Evolutionary conservation across 164 flowering plant species (phyloP).

Genomic region (Malania oleifera): DNA sequence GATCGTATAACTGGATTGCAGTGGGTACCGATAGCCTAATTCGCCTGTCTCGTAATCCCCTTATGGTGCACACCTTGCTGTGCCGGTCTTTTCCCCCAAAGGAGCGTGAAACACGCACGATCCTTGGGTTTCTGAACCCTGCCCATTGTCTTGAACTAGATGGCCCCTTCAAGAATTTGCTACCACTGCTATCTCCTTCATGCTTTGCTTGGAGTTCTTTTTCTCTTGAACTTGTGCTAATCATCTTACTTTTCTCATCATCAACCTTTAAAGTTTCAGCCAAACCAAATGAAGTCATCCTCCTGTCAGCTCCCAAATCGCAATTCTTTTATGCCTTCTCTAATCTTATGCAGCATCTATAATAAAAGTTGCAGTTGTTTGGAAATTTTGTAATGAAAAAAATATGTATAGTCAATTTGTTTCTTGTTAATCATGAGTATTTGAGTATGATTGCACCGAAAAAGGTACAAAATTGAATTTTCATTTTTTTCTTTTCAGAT

Average conservation of each 20-base stretch:
- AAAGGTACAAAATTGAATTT: too few relatives aligned
- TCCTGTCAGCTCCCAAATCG: neutral
- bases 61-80: neutral
- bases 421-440: neutral
- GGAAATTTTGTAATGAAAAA: too few relatives aligned
- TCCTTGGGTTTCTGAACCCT: conserved; percentile 40
- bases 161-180: conserved; percentile 9
- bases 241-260: conserved; percentile 23
- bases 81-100: conserved; percentile 45
- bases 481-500: too few relatives aligned
- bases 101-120: conserved; percentile 38
- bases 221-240: conserved; percentile 19
- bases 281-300: neutral
- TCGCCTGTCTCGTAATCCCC: conserved; percentile 5
- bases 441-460: too few relatives aligned
- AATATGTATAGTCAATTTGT: too few relatives aligned
- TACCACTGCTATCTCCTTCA: conserved; percentile 9
- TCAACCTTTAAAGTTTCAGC: neutral
- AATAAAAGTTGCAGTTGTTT: too few relatives aligned
- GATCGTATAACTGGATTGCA: conserved; percentile 4
- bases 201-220: conserved; percentile 22
- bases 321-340: too few relatives aligned
- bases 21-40: conserved; percentile 5
- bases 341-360: too few relatives aligned
- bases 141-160: conserved; percentile 35